Evolutionary conservation across 2,329 filamentous ascomycete species (phyloP).

Genomic region (Lachnellula occidentalis): DNA sequence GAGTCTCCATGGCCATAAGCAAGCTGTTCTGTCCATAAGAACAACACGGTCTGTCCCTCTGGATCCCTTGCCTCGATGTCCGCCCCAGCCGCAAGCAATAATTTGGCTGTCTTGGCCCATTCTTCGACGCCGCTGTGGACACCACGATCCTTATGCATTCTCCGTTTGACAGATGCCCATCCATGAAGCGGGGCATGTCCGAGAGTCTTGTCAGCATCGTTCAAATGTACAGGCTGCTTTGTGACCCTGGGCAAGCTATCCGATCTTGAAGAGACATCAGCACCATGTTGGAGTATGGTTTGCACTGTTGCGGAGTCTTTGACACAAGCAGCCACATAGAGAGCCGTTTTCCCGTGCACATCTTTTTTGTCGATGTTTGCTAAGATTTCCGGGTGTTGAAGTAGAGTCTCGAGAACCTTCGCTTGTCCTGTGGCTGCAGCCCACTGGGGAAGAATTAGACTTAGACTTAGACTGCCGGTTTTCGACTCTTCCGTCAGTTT

Average conservation of each 20-base stretch:
- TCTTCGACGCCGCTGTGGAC: background rate
- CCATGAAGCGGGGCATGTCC: background rate
- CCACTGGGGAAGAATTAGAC: background rate
- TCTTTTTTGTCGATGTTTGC: slow-evolving; percentile 3
- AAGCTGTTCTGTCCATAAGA: background rate
- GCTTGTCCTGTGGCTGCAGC: slow-evolving; percentile 1
- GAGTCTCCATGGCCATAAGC: background rate
- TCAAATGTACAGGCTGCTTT: background rate
- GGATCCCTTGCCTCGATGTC: slow-evolving; percentile 15
- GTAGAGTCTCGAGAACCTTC: background rate
- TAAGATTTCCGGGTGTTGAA: background rate
- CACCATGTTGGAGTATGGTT: background rate
- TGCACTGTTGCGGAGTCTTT: slow-evolving; percentile 3
- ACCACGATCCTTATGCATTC: background rate
- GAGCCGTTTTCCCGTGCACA: slow-evolving; percentile 6
- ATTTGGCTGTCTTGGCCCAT: background rate
- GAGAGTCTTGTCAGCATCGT: no score
- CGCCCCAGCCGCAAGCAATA: slow-evolving; percentile 17
- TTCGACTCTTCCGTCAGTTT: background rate
- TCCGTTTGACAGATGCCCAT: background rate
- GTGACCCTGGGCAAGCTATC: background rate
- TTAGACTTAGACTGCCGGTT: background rate
- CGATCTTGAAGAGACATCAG: slow-evolving; percentile 7
- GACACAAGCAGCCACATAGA: slow-evolving; percentile 4
- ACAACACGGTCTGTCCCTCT: slow-evolving; percentile 9